phyloP scores from a whole-genome alignment of 768 basidiomycete genomes.

The Cystobasidiopsis lactophilus region DNA sequence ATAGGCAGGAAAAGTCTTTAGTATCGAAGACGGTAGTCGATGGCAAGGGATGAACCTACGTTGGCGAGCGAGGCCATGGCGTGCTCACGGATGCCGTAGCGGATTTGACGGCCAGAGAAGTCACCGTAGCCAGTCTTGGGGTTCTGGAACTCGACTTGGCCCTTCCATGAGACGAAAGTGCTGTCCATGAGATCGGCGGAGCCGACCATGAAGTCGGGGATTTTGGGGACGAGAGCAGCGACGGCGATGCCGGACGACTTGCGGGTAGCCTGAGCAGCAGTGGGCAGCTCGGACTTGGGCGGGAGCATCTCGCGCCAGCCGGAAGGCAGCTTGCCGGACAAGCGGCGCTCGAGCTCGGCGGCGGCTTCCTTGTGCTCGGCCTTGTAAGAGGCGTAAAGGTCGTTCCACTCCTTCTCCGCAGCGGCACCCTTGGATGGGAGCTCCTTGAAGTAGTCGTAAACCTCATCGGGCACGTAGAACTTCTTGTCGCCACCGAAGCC shows the following conservation, averaged over 20 bases:
- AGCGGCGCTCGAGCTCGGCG: slow-evolving; percentile 63
- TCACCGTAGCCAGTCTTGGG: slow-evolving; percentile 60
- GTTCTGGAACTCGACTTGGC: slow-evolving; percentile 72
- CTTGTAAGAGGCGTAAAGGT: slow-evolving; percentile 42
- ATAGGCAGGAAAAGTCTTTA: too few relatives aligned
- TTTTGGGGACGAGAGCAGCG: slow-evolving; percentile 43
- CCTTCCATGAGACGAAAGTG: slow-evolving; percentile 49
- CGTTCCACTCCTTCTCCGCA: slow-evolving; percentile 51
- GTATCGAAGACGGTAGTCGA: too few relatives aligned
- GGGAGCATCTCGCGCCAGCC: slow-evolving; percentile 59
- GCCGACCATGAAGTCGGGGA: slow-evolving; percentile 47
- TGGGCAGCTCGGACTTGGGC: slow-evolving; percentile 61
- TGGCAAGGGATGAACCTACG: too few relatives aligned
- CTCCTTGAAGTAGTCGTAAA: slow-evolving; percentile 44
- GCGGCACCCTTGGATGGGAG: slow-evolving; percentile 50
- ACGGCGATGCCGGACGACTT: slow-evolving; percentile 81
- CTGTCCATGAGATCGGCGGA: slow-evolving; percentile 23
- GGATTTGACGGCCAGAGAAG: slow-evolving; percentile 73
- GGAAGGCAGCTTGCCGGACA: slow-evolving; percentile 56
- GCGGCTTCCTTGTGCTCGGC: slow-evolving; percentile 64
- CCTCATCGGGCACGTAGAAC: slow-evolving; percentile 55
- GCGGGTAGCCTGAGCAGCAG: slow-evolving; percentile 69
- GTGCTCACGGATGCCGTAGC: slow-evolving; percentile 94
- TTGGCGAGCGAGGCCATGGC: slow-evolving; percentile 88
- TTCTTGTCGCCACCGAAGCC: slow-evolving; percentile 54